These are phyloP conservation scores for Candida ortonii DNA, from an alignment of 805 yeast species.

Conservation along the genomic window DNA sequence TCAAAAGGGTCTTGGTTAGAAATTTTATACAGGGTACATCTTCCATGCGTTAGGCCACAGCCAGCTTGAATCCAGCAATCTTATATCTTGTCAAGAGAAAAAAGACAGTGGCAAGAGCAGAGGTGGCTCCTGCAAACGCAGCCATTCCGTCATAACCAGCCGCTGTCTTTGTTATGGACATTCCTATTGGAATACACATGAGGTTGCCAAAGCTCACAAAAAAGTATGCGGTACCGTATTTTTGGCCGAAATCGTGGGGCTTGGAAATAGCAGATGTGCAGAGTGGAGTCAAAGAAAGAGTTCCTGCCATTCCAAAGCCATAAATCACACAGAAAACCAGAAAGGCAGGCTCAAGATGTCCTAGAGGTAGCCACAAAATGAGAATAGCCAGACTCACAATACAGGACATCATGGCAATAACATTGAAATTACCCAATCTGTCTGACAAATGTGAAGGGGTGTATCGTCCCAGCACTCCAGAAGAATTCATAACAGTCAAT, in stretches of 20 bases:
- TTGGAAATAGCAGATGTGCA: slow-evolving; percentile 67
- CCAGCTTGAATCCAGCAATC: slow-evolving; percentile 23
- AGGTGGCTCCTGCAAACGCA: slow-evolving; percentile 32
- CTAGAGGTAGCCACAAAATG: slow-evolving; percentile 63
- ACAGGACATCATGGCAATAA: slow-evolving; percentile 36
- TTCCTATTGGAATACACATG: slow-evolving; percentile 47
- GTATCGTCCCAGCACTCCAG: slow-evolving; percentile 45
- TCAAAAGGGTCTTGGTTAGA: too few relatives aligned
- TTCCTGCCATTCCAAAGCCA: slow-evolving; percentile 62
- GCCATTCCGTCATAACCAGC: slow-evolving; percentile 33
- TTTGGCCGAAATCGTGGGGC: slow-evolving; percentile 62
- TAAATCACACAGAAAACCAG: slow-evolving; percentile 51
- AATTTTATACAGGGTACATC: too few relatives aligned
- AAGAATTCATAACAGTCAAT: slow-evolving; percentile 43
- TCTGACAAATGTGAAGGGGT: slow-evolving; percentile 47
- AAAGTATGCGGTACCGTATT: slow-evolving; percentile 68
- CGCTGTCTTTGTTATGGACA: slow-evolving; percentile 29
- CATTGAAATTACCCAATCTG: slow-evolving; percentile 43
- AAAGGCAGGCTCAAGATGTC: slow-evolving; percentile 39
- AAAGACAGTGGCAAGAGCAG: slow-evolving; percentile 21
- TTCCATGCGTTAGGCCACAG: slow-evolving; percentile 3
- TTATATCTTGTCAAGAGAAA: slow-evolving; percentile 22
- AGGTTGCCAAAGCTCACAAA: slow-evolving; percentile 42
- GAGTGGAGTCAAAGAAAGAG: slow-evolving; percentile 63
- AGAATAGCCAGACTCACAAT: slow-evolving; percentile 46